Percentiles rank a stretch among this genome's conserved stretches.
Evolutionary conservation across 441 rosid genomes (phyloP).

Genomic region (Pelargonium citronellum): DNA sequence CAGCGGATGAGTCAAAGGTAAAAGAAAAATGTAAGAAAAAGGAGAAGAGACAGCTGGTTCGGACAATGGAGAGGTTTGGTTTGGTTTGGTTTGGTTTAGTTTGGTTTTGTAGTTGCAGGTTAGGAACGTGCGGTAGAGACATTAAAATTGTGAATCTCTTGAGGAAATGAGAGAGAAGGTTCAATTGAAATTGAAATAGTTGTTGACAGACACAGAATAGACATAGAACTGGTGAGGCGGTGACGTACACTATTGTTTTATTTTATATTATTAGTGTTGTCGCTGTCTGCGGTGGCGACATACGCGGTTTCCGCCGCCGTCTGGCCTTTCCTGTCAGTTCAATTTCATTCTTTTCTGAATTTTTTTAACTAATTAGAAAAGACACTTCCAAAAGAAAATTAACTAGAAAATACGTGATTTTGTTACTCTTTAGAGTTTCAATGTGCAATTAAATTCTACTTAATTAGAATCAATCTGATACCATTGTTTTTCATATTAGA

Average conservation of each 20-base stretch:
- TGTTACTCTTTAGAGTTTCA: no score
- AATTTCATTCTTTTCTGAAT: no score
- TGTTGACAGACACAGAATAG: background rate
- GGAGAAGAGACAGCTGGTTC: slow-evolving; percentile 1
- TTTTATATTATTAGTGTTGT: background rate
- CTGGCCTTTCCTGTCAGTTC: background rate
- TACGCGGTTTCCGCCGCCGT: slow-evolving; percentile 7
- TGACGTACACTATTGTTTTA: background rate
- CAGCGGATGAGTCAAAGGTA: background rate
- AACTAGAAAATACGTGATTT: no score
- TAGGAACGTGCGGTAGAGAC: background rate
- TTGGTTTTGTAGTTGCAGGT: background rate
- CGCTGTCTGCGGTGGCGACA: background rate
- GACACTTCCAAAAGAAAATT: no score
- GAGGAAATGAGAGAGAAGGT: background rate
- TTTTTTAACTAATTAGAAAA: no score
- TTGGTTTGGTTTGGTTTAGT: background rate
- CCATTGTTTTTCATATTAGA: no score
- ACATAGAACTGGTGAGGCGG: background rate
- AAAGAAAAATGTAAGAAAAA: background rate
- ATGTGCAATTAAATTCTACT: no score
- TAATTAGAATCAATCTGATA: no score
- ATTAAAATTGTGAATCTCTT: background rate
- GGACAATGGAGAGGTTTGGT: background rate
- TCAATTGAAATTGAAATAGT: background rate